phyloP scores from a whole-genome alignment of 139 green algal genomes.

The Coccomyxa sp. region DNA sequence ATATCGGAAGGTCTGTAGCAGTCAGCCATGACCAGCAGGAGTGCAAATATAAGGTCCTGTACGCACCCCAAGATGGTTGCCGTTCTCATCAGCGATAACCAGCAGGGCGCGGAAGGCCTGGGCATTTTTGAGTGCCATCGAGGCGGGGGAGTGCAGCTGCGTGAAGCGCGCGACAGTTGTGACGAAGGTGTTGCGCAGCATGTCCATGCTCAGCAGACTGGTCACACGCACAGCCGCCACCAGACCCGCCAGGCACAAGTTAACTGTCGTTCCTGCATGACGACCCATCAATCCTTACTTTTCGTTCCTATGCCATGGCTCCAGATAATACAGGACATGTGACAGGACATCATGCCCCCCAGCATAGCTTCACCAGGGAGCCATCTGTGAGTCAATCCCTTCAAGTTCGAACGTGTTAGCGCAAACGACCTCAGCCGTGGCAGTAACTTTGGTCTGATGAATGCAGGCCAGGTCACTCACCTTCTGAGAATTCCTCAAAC shows the following conservation, averaged over 20 bases:
- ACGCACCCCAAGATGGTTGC: constrained; percentile 61
- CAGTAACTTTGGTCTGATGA: too few species aligned
- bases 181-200: constrained; percentile 85
- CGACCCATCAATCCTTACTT: not conserved
- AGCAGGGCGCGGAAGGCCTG: constrained; percentile 76
- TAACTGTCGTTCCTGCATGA: constrained; percentile 19
- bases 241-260: constrained; percentile 72
- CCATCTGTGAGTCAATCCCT: not conserved
- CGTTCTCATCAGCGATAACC: constrained; percentile 61
- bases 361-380: not conserved
- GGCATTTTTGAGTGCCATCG: constrained; percentile 84
- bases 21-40: too few species aligned
- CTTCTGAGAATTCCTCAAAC: constrained; percentile 66
- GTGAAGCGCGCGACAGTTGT: constrained; percentile 43
- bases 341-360: too few species aligned
- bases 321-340: too few species aligned
- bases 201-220: constrained; percentile 73
- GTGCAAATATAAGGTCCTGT: too few species aligned
- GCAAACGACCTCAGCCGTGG: not conserved
- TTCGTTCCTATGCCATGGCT: too few species aligned
- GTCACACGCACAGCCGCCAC: constrained; percentile 55
- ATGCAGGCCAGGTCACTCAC: not conserved
- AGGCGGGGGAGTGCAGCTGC: constrained; percentile 57
- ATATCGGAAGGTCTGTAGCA: too few species aligned
- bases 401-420: not conserved